A percentile compares a stretch with the other conserved stretches of the same genome.
These are phyloP conservation scores for Eudorina sp. DNA, from an alignment of 139 green algal genomes.

Conservation along the genomic window DNA sequence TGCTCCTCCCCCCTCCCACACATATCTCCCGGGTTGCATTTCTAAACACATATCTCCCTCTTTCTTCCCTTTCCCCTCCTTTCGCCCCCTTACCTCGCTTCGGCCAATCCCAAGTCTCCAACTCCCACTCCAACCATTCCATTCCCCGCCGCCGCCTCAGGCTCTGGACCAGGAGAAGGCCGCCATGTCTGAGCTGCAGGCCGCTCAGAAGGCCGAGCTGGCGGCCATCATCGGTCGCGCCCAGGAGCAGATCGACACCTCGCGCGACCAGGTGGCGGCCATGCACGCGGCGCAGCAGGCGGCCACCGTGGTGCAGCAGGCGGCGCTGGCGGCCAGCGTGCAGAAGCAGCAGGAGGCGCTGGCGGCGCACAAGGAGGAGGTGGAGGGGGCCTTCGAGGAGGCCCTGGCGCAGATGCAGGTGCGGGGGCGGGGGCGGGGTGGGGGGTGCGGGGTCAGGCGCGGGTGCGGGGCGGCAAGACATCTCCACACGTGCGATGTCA, in stretches of 20 bases:
- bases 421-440: too few relatives aligned
- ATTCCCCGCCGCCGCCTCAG: too few relatives aligned
- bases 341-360: slow-evolving; percentile 22
- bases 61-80: background rate
- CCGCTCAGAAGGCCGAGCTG: background rate
- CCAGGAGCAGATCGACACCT: background rate
- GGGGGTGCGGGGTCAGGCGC: too few relatives aligned
- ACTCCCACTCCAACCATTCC: background rate
- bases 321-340: background rate
- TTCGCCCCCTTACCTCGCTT: background rate
- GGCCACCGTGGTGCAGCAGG: background rate
- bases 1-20: too few relatives aligned
- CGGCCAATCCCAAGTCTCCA: background rate
- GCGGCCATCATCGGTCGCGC: background rate
- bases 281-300: background rate
- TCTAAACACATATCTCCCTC: background rate
- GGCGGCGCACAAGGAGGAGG: background rate
- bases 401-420: slow-evolving; percentile 13
- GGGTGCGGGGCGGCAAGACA: too few relatives aligned
- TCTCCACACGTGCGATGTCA: too few relatives aligned
- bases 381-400: background rate
- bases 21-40: too few relatives aligned
- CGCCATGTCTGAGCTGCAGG: background rate
- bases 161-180: slow-evolving; percentile 16
- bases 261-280: background rate